Percentiles rank a stretch among this genome's conserved stretches.
Evolutionary conservation across 139 green algal genomes (phyloP).

Genomic region (Chlamydomonas eustigma): DNA sequence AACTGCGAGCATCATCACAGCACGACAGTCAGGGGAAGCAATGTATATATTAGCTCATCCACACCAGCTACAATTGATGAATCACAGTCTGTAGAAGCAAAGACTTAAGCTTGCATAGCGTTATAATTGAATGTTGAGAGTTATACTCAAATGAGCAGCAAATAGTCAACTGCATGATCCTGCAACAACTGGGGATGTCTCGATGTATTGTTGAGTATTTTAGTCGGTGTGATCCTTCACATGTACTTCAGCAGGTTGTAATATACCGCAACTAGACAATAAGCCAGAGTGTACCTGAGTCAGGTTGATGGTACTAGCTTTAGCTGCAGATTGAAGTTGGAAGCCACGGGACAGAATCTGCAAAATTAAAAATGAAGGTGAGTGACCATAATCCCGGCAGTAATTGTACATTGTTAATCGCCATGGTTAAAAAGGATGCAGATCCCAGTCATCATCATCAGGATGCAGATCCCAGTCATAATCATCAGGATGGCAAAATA

Average conservation of each 20-base stretch:
- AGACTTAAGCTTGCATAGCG: not conserved
- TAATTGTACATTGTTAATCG: too few relatives aligned
- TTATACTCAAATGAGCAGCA: not conserved
- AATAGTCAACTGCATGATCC: not conserved
- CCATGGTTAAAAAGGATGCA: too few relatives aligned
- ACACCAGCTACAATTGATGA: not conserved
- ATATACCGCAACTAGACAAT: not conserved
- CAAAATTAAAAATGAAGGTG: not conserved
- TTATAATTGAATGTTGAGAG: not conserved
- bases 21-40: too few relatives aligned
- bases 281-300: not conserved
- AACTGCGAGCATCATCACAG: too few relatives aligned
- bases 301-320: not conserved
- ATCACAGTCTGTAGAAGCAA: not conserved
- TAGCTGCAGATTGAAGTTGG: not conserved
- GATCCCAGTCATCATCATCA: too few relatives aligned
- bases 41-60: too few relatives aligned
- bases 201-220: too few relatives aligned
- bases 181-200: too few relatives aligned
- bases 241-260: not conserved
- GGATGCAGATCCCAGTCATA: too few relatives aligned
- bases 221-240: too few relatives aligned
- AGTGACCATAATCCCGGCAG: too few relatives aligned
- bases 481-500: too few relatives aligned
- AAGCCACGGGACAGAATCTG: constrained; percentile 1